Evolutionary conservation across 1,284 basidiomycete species (phyloP).

Genomic region (Gomphus bonarii): DNA sequence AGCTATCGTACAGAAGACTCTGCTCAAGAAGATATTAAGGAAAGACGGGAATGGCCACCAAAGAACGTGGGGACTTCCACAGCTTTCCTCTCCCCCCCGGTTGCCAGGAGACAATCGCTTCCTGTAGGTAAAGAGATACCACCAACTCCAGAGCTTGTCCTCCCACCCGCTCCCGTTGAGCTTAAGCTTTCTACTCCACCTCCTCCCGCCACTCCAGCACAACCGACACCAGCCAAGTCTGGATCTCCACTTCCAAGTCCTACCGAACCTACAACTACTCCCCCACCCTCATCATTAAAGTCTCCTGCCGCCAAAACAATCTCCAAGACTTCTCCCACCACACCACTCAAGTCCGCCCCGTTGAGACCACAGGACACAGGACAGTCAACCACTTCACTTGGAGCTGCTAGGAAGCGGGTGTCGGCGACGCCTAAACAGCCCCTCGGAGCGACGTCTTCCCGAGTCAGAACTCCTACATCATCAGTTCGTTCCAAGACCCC

Average conservation of each 20-base stretch:
- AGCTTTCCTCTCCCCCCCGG: conserved; percentile 17
- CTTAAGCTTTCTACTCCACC: background rate
- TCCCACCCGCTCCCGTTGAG: background rate
- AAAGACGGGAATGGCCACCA: conserved; percentile 72
- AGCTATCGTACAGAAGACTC: conserved; percentile 49
- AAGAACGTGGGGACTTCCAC: conserved; percentile 24
- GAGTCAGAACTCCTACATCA: conserved; percentile 34
- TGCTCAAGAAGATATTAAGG: conserved; percentile 50
- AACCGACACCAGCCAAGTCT: background rate
- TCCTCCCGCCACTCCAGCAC: background rate
- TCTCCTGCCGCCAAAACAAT: conserved; percentile 3
- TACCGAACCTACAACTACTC: conserved; percentile 11
- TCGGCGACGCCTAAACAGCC: conserved; percentile 12
- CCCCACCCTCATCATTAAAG: conserved; percentile 19
- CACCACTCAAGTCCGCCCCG: conserved; percentile 16
- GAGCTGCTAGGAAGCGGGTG: conserved; percentile 18
- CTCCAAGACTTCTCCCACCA: conserved; percentile 6
- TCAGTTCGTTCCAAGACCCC: conserved; percentile 18
- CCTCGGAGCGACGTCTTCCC: conserved; percentile 29
- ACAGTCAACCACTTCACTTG: conserved; percentile 33
- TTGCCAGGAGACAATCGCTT: background rate
- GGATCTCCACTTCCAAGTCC: background rate
- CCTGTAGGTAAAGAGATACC: background rate
- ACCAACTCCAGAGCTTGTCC: background rate
- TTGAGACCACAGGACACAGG: conserved; percentile 46